Conservation (phyloP, 2,329 filamentous ascomycete genomes). For the Fusarium sp. region DNA sequence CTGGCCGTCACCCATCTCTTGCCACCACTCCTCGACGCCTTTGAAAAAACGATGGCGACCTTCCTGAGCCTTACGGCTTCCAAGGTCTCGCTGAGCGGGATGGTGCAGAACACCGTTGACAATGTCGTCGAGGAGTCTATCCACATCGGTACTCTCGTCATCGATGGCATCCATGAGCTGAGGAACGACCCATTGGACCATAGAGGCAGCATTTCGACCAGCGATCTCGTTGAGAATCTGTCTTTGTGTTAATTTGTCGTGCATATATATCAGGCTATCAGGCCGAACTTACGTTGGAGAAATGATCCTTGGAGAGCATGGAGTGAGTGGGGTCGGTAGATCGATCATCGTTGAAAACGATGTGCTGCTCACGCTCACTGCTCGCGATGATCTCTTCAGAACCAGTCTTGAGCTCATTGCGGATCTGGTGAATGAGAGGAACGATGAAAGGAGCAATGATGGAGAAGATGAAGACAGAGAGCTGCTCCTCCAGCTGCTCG, state of each 20-base stretch:
- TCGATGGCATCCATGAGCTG: slow-evolving; percentile 92
- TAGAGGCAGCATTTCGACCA: slow-evolving; percentile 81
- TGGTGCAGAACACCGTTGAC: slow-evolving; percentile 88
- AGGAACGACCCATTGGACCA: slow-evolving; percentile 87
- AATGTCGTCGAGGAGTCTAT: slow-evolving; percentile 78
- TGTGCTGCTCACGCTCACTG: slow-evolving; percentile 83
- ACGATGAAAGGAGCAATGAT: slow-evolving; percentile 88
- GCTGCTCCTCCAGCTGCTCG: slow-evolving; percentile 86
- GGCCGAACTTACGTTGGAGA: slow-evolving; percentile 73
- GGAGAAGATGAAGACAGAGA: slow-evolving; percentile 92
- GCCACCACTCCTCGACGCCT: slow-evolving; percentile 88
- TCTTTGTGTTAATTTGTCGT: background rate
- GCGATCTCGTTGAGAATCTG: slow-evolving; percentile 86
- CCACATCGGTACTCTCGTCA: slow-evolving; percentile 75
- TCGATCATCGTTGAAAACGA: slow-evolving; percentile 84
- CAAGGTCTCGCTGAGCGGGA: slow-evolving; percentile 78
- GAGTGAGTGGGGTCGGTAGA: slow-evolving; percentile 89
- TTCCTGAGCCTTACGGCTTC: slow-evolving; percentile 76
- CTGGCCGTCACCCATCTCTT: slow-evolving; percentile 68
- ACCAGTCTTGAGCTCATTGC: slow-evolving; percentile 85
- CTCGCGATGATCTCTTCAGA: slow-evolving; percentile 88
- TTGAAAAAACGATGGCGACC: slow-evolving; percentile 81
- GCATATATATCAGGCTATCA: background rate
- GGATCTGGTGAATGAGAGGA: slow-evolving; percentile 87
- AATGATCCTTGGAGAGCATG: slow-evolving; percentile 96